phyloP scores from a whole-genome alignment of 2,329 filamentous ascomycete genomes.

The Aspergillus luchuensis region DNA sequence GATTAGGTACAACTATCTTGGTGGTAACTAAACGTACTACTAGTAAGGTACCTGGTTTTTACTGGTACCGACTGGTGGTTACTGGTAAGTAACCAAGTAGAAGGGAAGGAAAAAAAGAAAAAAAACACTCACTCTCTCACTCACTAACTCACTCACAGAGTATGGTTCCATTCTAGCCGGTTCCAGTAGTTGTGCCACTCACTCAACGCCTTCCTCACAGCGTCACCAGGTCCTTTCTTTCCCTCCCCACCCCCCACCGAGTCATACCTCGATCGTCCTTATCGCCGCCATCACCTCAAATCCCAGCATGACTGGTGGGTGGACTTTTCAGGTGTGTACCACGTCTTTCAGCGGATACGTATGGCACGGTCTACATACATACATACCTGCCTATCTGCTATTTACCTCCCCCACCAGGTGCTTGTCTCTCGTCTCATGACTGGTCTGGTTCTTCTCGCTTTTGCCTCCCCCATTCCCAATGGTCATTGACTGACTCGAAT shows the following conservation, averaged over 20 bases:
- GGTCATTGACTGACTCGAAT: slow-evolving; percentile 3
- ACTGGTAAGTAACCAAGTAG: not conserved
- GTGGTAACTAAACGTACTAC: not conserved
- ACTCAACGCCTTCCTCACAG: not conserved
- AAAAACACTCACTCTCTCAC: not conserved
- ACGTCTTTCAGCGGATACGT: not conserved
- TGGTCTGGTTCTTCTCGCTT: not conserved
- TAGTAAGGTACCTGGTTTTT: not conserved
- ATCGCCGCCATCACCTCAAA: not conserved
- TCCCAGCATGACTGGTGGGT: not conserved
- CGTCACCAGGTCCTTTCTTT: not conserved
- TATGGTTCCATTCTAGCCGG: no score
- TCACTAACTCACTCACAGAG: not conserved
- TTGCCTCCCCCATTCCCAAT: slow-evolving; percentile 11
- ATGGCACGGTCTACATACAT: not conserved
- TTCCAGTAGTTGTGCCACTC: not conserved
- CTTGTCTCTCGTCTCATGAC: not conserved
- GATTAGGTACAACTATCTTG: no score
- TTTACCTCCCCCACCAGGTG: not conserved
- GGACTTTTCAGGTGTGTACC: not conserved
- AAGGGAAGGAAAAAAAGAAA: not conserved
- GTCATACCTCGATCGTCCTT: slow-evolving; percentile 1
- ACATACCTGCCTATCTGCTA: not conserved
- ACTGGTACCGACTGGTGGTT: no score
- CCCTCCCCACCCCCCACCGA: not conserved